Percentiles rank a stretch among this genome's conserved stretches.
Evolutionary conservation across 805 yeast genomes (phyloP).

Genomic region (Metschnikowia matae): DNA sequence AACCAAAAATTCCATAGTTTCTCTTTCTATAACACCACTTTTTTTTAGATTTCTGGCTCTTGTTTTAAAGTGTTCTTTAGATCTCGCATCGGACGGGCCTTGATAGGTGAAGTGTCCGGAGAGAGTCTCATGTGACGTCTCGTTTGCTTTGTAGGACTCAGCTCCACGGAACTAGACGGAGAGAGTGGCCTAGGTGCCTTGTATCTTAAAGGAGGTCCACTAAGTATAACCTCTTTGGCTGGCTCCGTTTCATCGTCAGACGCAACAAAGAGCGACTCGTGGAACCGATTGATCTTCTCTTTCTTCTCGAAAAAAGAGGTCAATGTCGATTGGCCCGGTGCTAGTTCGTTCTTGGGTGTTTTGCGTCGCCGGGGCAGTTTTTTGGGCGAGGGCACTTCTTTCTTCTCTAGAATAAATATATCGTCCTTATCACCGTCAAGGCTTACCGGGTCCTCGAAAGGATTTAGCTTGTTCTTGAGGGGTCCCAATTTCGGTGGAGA

Average conservation of each 20-base stretch:
- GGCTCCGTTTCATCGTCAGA: slow-evolving; percentile 13
- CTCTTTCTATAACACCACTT: too few species aligned
- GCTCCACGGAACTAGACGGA: slow-evolving; percentile 8
- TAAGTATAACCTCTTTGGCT: background rate
- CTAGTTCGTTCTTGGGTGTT: slow-evolving; percentile 4
- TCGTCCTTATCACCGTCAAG: background rate
- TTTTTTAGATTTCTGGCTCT: too few species aligned
- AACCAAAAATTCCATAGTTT: too few species aligned
- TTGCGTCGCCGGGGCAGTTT: slow-evolving; percentile 8
- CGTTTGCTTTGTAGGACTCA: slow-evolving; percentile 16
- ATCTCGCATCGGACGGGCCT: background rate
- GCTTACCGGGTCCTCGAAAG: background rate
- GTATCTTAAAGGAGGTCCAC: background rate
- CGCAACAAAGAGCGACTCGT: slow-evolving; percentile 8
- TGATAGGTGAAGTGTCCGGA: slow-evolving; percentile 9
- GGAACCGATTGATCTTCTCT: slow-evolving; percentile 4
- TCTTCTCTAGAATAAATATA: background rate
- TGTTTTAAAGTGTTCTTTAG: background rate
- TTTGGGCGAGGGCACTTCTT: background rate
- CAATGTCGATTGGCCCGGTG: slow-evolving; percentile 19
- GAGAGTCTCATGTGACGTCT: slow-evolving; percentile 9
- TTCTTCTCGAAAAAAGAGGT: slow-evolving; percentile 14
- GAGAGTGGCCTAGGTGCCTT: slow-evolving; percentile 2
- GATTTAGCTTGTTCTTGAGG: background rate
- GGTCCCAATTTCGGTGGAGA: background rate